Evolutionary conservation across 176 grass and related monocot species (phyloP), one percentile per base, ranked within the genome.

Genomic region (Carex kokanica): DNA sequence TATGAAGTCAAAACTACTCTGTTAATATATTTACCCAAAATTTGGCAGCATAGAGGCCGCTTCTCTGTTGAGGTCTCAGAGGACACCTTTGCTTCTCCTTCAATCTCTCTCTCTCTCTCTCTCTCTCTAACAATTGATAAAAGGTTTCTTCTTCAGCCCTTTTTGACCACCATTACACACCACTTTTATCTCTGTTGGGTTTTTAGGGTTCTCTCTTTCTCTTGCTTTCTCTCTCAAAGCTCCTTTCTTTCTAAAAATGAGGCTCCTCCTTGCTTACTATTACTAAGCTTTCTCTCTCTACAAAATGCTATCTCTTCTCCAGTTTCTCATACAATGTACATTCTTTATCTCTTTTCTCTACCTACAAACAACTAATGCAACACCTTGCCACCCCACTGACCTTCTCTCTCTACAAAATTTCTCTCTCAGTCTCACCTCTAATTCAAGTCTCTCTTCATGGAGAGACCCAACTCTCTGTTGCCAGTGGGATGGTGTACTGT

Each of bases 381-480:
- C 53, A 2, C 45, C 86, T 34, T 98, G 95, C 89, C 90, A 94
- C 87, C 86, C 82, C 61, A 71, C 84, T 21, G 95, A 98, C 84
- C 83, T 90, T 17, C 81, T 36, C 11, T 88, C 92, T 21, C 95
- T 98, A 16, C 49, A 59, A 18, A 81, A 87, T 8, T 98, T 98
- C 84, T 88, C 92, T 8, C 80, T 58, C 0, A 93, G 91, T 84
- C 87, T 98, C 60, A 83, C 84, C 23, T 31, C 34, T 47, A 79
- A 60, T 57, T 84, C 32, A 81, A 62, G 68, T 8, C 84, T 70
- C 27, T 79, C 84, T 41, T 36, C 80, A 24, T 97, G 91, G 91
- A 69, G 68, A 13, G 34, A 78, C 31, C 10, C 70, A 2, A 17
- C 54, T 34, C 3, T 43, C 20, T 83, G 95, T 91, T 98, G 95